phyloP scores from a whole-genome alignment of 2,329 filamentous ascomycete genomes.

The Colletotrichum ledebouriae region DNA sequence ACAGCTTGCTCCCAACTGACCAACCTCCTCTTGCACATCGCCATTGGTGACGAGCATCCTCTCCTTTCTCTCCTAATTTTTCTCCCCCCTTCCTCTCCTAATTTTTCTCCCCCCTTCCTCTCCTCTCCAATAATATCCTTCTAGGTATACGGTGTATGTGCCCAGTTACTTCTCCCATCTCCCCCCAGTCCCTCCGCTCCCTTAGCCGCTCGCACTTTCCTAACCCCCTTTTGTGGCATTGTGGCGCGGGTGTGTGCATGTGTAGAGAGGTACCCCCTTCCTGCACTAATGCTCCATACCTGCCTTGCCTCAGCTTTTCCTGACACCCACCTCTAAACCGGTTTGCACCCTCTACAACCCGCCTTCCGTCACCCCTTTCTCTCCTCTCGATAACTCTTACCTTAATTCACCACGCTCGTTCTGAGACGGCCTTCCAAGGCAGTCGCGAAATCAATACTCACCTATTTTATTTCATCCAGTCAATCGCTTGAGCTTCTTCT shows the following conservation, averaged over 20 bases:
- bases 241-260: conserved; percentile 32
- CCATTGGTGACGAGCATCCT: conserved; percentile 24
- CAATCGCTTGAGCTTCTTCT: conserved; percentile 26
- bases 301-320: conserved; percentile 8
- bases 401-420: conserved; percentile 40
- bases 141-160: background rate
- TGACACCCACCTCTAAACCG: conserved; percentile 16
- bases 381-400: conserved; percentile 26
- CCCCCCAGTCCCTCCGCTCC: conserved; percentile 26
- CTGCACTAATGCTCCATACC: background rate
- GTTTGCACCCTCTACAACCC: conserved; percentile 31
- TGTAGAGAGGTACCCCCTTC: conserved; percentile 15
- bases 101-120: conserved; percentile 30
- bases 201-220: conserved; percentile 36
- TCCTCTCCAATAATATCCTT: conserved; percentile 42
- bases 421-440: conserved; percentile 26
- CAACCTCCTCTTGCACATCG: conserved; percentile 9
- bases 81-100: conserved; percentile 41
- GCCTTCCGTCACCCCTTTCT: conserved; percentile 42
- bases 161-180: conserved; percentile 15
- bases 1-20: background rate
- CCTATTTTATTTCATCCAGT: background rate
- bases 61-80: conserved; percentile 47
- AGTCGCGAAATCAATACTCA: conserved; percentile 29
- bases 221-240: conserved; percentile 40